Percentiles rank a stretch among this genome's conserved stretches.
Conservation (phyloP, 495 filamentous ascomycete species). For the Aspergillus taichungensis region DNA sequence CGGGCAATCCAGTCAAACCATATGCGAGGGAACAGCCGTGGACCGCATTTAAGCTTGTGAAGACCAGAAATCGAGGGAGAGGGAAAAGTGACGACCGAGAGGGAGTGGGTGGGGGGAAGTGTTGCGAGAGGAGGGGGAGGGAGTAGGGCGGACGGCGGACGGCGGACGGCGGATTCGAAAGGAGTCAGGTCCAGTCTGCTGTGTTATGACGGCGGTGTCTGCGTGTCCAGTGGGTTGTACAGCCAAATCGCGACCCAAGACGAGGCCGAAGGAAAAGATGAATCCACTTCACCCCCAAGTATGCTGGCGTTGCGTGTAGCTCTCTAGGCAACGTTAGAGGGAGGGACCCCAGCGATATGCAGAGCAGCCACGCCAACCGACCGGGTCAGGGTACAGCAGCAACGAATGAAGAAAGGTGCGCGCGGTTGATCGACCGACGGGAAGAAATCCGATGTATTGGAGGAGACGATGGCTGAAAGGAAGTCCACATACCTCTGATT, state of each 20-base stretch:
- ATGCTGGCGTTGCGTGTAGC: too few species aligned
- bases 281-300: too few species aligned
- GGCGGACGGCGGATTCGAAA: too few species aligned
- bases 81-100: background rate
- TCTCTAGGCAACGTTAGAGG: background rate
- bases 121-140: too few species aligned
- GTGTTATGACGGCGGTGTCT: too few species aligned
- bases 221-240: too few species aligned
- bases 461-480: constrained; percentile 3
- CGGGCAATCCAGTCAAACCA: constrained; percentile 17
- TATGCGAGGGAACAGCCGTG: background rate
- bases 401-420: constrained; percentile 12
- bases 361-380: background rate
- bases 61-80: background rate
- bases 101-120: background rate
- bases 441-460: constrained; percentile 9
- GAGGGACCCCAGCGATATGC: background rate
- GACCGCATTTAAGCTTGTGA: background rate
- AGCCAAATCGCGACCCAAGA: too few species aligned
- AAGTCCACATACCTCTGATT: background rate
- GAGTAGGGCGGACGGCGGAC: too few species aligned
- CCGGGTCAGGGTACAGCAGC: constrained; percentile 7
- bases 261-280: too few species aligned
- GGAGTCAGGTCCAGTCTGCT: too few species aligned
- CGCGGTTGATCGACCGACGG: constrained; percentile 17